Percentiles rank a stretch among this genome's conserved stretches.
These are phyloP conservation scores for Oryza brachyantha DNA, from an alignment of 176 grass and related monocot genomes.

Conservation along the genomic window DNA sequence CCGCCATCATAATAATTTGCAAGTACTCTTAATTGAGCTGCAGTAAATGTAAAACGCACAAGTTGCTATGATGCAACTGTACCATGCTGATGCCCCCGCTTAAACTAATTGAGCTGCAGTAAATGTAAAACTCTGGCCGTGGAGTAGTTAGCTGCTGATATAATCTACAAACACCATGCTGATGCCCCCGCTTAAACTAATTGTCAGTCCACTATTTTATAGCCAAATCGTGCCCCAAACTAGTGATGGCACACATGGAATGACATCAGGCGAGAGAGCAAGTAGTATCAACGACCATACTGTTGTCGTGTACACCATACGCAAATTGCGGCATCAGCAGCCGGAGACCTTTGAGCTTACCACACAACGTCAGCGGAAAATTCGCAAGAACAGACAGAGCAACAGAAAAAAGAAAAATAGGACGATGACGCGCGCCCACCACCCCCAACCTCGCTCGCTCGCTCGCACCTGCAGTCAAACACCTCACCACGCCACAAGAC, in stretches of 20 bases:
- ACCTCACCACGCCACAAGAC: background rate
- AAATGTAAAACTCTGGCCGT: too few species aligned
- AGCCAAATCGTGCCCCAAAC: background rate
- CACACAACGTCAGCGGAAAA: background rate
- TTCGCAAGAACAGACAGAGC: background rate
- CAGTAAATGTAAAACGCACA: background rate
- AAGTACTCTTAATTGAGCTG: background rate
- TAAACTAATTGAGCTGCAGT: too few species aligned
- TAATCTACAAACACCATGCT: background rate
- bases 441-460: background rate
- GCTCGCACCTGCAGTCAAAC: background rate
- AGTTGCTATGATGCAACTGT: background rate
- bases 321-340: constrained; percentile 18
- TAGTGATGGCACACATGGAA: background rate
- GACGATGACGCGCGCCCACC: background rate
- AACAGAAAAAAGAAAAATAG: background rate
- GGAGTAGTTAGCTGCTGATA: background rate
- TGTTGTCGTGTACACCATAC: background rate
- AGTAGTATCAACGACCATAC: background rate
- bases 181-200: background rate
- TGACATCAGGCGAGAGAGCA: background rate
- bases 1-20: background rate
- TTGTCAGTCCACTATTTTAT: background rate
- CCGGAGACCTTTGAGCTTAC: constrained; percentile 17
- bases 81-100: too few species aligned